phyloP scores from a whole-genome alignment of 2,329 filamentous ascomycete species.

The Madurella fahalii region DNA sequence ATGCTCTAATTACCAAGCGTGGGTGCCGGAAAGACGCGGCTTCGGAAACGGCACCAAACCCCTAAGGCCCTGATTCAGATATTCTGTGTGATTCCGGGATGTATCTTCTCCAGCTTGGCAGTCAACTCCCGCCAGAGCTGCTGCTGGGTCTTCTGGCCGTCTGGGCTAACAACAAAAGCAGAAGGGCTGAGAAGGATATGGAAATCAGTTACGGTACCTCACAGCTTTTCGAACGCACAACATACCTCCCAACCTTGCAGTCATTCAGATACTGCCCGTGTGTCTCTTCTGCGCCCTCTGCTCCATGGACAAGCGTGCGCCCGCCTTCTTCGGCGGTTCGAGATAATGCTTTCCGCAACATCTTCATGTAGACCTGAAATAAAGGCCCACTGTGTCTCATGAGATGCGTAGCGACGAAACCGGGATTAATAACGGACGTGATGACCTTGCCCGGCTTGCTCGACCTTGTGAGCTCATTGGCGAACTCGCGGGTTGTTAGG shows the following conservation, averaged over 20 bases:
- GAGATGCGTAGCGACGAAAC: conserved; percentile 13
- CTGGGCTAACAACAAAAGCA: conserved; percentile 8
- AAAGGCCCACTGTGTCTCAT: conserved; percentile 5
- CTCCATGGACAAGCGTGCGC: conserved; percentile 12
- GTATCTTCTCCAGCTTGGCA: conserved; percentile 13
- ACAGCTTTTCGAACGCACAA: neutral
- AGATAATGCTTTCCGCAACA: neutral
- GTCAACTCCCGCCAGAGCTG: conserved; percentile 18
- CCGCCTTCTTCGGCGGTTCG: conserved; percentile 12
- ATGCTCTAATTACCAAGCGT: too few relatives aligned
- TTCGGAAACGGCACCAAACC: too few relatives aligned
- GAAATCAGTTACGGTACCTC: neutral
- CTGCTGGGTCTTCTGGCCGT: conserved; percentile 9
- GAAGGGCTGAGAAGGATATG: conserved; percentile 1
- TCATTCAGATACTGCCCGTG: conserved; percentile 16
- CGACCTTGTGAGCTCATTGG: conserved; percentile 8
- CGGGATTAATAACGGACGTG: conserved; percentile 12
- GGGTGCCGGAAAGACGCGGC: too few relatives aligned
- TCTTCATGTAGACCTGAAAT: conserved; percentile 6
- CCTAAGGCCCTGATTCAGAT: neutral
- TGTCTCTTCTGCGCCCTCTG: conserved; percentile 4
- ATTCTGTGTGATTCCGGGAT: conserved; percentile 9
- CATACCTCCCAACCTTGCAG: conserved; percentile 12
- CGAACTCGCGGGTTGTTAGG: conserved; percentile 10
- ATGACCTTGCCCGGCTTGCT: conserved; percentile 12